These are phyloP conservation scores for Fagopyrum tataricum DNA, from an alignment of 148 eudicot genomes.

Conservation along the genomic window DNA sequence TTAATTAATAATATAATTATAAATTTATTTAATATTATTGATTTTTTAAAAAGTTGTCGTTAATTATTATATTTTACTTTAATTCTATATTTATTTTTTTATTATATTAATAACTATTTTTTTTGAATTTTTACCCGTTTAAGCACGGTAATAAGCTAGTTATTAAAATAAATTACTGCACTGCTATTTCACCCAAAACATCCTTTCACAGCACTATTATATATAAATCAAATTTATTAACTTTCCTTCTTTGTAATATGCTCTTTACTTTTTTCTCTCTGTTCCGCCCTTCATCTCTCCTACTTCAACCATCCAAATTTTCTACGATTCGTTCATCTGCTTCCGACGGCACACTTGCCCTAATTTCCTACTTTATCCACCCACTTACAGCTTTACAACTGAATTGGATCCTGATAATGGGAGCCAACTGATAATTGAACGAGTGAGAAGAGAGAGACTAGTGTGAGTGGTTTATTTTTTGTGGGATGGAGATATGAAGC, in stretches of 20 bases:
- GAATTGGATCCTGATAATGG: not conserved
- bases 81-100: too few relatives aligned
- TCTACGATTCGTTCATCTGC: slow-evolving; percentile 6
- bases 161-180: too few relatives aligned
- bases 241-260: not conserved
- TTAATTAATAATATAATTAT: too few relatives aligned
- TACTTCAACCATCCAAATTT: slow-evolving; percentile 5
- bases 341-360: not conserved
- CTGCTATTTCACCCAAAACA: not conserved
- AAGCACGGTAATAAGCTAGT: too few relatives aligned
- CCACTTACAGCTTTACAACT: not conserved
- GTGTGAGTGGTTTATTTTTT: not conserved
- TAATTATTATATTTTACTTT: too few relatives aligned
- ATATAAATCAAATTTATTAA: not conserved
- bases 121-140: too few relatives aligned
- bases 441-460: not conserved
- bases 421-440: not conserved
- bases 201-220: not conserved
- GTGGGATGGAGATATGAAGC: not conserved
- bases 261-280: not conserved
- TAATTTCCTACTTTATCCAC: not conserved
- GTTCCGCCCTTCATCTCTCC: not conserved
- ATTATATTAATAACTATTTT: too few relatives aligned
- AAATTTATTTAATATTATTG: too few relatives aligned
- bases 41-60: too few relatives aligned